Percentiles rank a stretch among this genome's conserved stretches.
Conservation (phyloP, 179 eudicot species). For the Patellifolia procumbens region DNA sequence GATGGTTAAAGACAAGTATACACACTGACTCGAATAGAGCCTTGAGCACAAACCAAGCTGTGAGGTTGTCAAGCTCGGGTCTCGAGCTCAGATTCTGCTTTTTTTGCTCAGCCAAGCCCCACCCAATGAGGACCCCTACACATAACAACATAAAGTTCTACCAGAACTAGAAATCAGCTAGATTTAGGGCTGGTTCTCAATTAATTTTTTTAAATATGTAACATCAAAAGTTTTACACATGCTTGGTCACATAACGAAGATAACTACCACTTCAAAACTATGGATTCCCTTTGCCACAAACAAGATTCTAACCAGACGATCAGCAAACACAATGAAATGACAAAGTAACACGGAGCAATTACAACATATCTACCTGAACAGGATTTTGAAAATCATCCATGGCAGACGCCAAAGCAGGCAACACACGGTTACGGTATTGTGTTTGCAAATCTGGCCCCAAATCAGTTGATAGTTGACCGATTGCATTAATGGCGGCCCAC, state of each 20-base stretch:
- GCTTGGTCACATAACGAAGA: neutral
- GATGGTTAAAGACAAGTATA: neutral
- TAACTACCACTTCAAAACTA: neutral
- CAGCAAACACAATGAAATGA: too few relatives aligned
- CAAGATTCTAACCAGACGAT: neutral
- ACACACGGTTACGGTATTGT: constrained; percentile 69
- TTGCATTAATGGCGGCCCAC: constrained; percentile 98
- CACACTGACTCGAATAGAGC: neutral
- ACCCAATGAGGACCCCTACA: too few relatives aligned
- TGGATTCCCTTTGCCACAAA: neutral
- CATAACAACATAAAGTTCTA: too few relatives aligned
- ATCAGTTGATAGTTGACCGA: constrained; percentile 92
- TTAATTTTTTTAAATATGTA: too few relatives aligned
- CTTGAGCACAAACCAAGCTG: too few relatives aligned
- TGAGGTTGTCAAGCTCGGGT: too few relatives aligned
- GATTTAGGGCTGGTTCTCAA: too few relatives aligned
- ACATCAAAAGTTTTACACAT: neutral
- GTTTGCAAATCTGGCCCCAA: constrained; percentile 90
- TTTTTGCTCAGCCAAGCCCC: too few relatives aligned
- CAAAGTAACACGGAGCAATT: too few relatives aligned
- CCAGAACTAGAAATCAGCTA: too few relatives aligned
- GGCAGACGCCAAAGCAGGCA: constrained; percentile 83
- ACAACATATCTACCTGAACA: constrained; percentile 75
- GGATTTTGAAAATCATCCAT: constrained; percentile 97
- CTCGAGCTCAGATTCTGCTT: too few relatives aligned